These are phyloP conservation scores for Elasticomyces elasticus DNA, from an alignment of 495 filamentous ascomycete species.

Conservation along the genomic window DNA sequence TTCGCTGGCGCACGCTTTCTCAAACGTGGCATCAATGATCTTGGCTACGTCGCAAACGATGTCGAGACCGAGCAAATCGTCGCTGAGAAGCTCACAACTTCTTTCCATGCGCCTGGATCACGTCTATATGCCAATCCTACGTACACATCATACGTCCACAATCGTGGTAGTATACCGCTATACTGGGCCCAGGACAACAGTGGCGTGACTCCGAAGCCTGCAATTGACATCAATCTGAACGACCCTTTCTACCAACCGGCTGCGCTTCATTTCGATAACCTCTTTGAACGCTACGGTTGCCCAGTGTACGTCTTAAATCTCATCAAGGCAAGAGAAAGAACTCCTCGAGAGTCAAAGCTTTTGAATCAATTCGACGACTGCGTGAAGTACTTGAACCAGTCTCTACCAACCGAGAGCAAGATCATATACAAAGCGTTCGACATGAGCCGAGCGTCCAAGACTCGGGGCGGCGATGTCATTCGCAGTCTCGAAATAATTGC, in stretches of 20 bases:
- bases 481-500: constrained; percentile 80
- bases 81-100: constrained; percentile 83
- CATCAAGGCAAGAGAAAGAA: constrained; percentile 81
- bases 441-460: constrained; percentile 93
- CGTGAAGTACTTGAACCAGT: constrained; percentile 89
- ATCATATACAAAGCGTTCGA: constrained; percentile 94
- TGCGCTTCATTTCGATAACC: constrained; percentile 89
- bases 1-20: constrained; percentile 93
- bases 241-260: constrained; percentile 97
- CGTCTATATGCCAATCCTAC: constrained; percentile 76
- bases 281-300: constrained; percentile 87
- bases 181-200: constrained; percentile 98
- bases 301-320: constrained; percentile 90
- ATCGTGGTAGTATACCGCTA: constrained; percentile 90
- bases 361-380: constrained; percentile 80
- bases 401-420: constrained; percentile 70
- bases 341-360: constrained; percentile 85
- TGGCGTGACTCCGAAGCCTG: constrained; percentile 89
- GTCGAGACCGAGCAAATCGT: constrained; percentile 99
- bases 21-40: constrained; percentile 88
- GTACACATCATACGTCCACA: constrained; percentile 94
- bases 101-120: constrained; percentile 86
- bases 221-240: constrained; percentile 84
- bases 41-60: constrained; percentile 96
- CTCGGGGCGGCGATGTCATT: constrained; percentile 91